These are phyloP conservation scores for Orbilia blumenaviensis DNA, from an alignment of 2,329 filamentous ascomycete species.

Conservation along the genomic window DNA sequence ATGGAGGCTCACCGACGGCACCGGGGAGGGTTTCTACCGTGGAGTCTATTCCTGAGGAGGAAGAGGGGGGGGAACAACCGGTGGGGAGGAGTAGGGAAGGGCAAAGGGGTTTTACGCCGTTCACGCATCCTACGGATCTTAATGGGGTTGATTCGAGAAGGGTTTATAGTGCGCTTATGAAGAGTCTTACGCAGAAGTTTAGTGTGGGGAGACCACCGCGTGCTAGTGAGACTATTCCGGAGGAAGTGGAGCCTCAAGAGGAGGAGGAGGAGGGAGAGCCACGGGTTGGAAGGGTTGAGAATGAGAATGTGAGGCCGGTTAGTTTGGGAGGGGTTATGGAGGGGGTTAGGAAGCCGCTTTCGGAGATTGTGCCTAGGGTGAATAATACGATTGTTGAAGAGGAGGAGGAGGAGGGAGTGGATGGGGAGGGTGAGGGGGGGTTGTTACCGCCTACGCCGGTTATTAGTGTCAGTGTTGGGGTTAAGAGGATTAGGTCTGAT, in stretches of 20 bases:
- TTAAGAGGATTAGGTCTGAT: constrained; percentile 35
- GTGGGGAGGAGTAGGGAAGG: not conserved
- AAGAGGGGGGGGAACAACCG: not conserved
- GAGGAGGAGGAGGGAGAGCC: constrained; percentile 24
- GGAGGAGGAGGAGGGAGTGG: constrained; percentile 15
- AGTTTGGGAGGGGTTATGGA: constrained; percentile 14
- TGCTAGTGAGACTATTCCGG: constrained; percentile 7
- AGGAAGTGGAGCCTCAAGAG: constrained; percentile 11
- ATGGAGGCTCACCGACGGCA: not conserved
- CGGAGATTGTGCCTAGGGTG: constrained; percentile 24
- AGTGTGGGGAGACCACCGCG: no score
- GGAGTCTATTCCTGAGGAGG: not conserved
- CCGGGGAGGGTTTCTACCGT: constrained; percentile 12
- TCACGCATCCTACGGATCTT: constrained; percentile 24
- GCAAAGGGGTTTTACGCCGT: constrained; percentile 27
- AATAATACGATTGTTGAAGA: constrained; percentile 31
- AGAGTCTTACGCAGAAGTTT: constrained; percentile 24
- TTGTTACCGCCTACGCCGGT: constrained; percentile 9
- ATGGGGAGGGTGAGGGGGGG: no score
- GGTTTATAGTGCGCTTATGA: constrained; percentile 47
- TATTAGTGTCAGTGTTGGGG: not conserved
- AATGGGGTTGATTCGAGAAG: constrained; percentile 31
- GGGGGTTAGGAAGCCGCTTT: constrained; percentile 35
- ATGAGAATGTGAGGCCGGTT: constrained; percentile 28
- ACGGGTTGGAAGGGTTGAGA: not conserved